phyloP scores from a whole-genome alignment of 2,329 filamentous ascomycete genomes.

The Aspergillus felis region DNA sequence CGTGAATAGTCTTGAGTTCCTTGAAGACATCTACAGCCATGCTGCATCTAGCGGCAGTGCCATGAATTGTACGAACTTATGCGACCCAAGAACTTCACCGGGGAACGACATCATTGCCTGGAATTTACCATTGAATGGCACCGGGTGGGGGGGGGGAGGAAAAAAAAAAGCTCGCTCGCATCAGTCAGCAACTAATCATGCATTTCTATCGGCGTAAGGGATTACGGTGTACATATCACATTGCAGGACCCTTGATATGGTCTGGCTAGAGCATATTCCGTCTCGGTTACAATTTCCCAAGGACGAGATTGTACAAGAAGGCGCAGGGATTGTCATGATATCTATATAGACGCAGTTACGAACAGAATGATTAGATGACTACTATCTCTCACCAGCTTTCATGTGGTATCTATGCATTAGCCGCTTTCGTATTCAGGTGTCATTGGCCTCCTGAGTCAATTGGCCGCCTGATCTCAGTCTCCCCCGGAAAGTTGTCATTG shows the following conservation, averaged over 20 bases:
- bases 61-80: neutral
- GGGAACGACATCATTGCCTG: neutral
- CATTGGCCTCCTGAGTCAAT: neutral
- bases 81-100: neutral
- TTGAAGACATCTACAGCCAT: neutral
- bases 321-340: neutral
- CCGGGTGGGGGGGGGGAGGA: too few relatives aligned
- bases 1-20: slow-evolving; percentile 11
- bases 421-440: neutral
- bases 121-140: neutral
- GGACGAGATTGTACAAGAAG: neutral
- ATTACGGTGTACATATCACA: neutral
- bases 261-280: neutral
- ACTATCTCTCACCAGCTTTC: too few relatives aligned
- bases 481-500: too few relatives aligned
- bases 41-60: neutral
- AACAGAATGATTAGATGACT: neutral
- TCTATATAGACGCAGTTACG: neutral
- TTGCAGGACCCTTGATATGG: neutral
- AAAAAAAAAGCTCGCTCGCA: neutral
- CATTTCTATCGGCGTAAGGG: neutral
- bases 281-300: neutral
- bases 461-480: too few relatives aligned
- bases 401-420: neutral
- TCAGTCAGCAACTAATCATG: neutral